Evolutionary conservation across 768 basidiomycete genomes (phyloP), one percentile per base, ranked within the genome.

Genomic region (Dacryopinax primogenitus): DNA sequence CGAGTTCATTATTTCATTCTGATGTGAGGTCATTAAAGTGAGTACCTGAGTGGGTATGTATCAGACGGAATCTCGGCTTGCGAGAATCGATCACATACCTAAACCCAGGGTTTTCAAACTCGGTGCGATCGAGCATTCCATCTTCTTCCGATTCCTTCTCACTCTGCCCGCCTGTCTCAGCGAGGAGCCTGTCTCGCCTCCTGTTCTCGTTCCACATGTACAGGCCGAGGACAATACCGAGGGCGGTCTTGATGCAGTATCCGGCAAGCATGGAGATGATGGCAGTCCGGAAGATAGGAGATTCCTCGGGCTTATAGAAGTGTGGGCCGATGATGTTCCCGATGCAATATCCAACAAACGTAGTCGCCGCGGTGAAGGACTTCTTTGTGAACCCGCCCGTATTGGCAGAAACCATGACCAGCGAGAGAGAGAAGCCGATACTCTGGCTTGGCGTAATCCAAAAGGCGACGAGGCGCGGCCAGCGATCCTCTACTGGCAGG

Each of bases 191-290:
- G 66, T 76, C 69, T 23, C 74, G 69, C 62, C 69, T 33, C 1
- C 68, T 66, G 65, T 75, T 76, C n/a, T 70, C 71, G 63, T 70
- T 71, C 67, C 67, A 71, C 75, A 76, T 76, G 65, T 75, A 76
- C 16, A 69, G 11, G 3, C 71, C 73, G 33, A 76, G 69, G 15
- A 70, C n/a, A 13, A 74, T 61, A 58, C 73, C 71, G 63, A 69
- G 68, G 3, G n/a, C 32, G 16, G 64, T 65, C 67, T 66, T 71
- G 44, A 66, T 66, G 3, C 45, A 61, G 44, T 70, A 73, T 47
- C 73, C 69, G 1, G 70, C 69, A 39, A 74, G 45, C 71, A 74
- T 73, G n/a, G 72, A 67, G 34, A 70, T 70, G 9, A 70, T 71
- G n/a, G 72, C 74, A 1, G 71, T 69, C 11, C 67, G 67, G 47